phyloP scores from a whole-genome alignment of 129 eudicot species.

The Saussurea involucrata region DNA sequence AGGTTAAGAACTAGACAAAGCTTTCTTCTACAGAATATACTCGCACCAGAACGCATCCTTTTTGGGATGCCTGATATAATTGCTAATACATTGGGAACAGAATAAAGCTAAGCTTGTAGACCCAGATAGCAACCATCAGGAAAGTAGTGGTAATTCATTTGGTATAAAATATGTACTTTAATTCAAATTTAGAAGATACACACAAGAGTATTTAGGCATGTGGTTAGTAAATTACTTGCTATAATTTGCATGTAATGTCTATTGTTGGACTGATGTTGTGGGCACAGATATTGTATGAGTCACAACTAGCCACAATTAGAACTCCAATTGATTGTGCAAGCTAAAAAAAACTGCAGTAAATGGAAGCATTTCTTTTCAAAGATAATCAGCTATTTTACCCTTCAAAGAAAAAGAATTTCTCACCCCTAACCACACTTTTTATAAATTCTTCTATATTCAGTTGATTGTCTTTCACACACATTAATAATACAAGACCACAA shows the following conservation, averaged over 20 bases:
- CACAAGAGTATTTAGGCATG: background rate
- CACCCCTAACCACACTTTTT: background rate
- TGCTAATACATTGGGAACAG: background rate
- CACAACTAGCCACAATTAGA: conserved; percentile 1
- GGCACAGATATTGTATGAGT: background rate
- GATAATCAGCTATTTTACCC: background rate
- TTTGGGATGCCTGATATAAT: background rate
- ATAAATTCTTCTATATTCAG: background rate
- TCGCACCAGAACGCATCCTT: background rate
- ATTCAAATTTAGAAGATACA: background rate
- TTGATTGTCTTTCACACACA: background rate
- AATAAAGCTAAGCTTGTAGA: background rate
- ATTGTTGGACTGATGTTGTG: conserved; percentile 1
- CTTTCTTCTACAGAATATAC: background rate
- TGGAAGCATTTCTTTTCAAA: background rate
- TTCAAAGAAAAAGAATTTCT: background rate
- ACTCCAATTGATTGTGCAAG: background rate
- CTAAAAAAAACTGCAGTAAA: background rate
- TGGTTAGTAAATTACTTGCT: background rate
- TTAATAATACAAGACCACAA: background rate
- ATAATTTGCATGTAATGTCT: background rate
- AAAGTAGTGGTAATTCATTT: background rate
- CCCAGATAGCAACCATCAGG: background rate
- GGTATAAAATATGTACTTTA: background rate
- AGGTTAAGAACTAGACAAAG: background rate